Conservation (phyloP, 208 protist species). For the Wallacemonas collosoma region DNA sequence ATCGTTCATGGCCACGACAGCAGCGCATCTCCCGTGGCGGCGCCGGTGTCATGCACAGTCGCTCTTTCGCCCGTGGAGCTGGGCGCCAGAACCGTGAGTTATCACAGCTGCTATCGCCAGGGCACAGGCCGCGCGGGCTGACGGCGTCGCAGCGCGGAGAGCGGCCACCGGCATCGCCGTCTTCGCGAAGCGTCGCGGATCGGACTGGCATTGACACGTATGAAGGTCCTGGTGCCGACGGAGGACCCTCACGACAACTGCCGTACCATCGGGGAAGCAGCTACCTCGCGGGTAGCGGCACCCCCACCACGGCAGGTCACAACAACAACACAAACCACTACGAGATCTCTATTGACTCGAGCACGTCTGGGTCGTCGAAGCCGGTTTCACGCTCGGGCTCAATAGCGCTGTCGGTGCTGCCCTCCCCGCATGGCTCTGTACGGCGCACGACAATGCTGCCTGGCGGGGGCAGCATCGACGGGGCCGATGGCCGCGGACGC, state of each 20-base stretch:
- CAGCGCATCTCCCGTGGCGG: not conserved
- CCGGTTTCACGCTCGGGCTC: not conserved
- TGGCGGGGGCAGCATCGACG: not conserved
- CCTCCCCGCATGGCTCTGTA: not conserved
- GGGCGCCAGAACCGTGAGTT: not conserved
- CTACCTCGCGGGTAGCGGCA: not conserved
- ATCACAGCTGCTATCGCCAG: too few relatives aligned
- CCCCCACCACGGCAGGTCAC: not conserved
- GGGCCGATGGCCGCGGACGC: not conserved
- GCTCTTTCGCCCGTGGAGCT: not conserved
- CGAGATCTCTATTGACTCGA: slow-evolving; percentile 13
- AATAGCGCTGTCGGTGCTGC: not conserved
- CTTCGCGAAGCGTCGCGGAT: not conserved
- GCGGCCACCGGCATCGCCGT: not conserved
- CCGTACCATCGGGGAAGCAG: too few relatives aligned
- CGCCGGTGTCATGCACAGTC: not conserved
- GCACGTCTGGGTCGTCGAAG: slow-evolving; percentile 9
- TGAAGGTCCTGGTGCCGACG: too few relatives aligned
- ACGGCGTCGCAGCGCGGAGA: not conserved
- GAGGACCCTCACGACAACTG: too few relatives aligned
- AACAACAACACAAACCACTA: not conserved
- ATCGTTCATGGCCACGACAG: not conserved
- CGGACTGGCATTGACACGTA: too few relatives aligned
- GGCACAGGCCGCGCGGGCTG: too few relatives aligned
- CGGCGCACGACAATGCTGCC: slow-evolving; percentile 3